Evolutionary conservation across 179 eudicot species (phyloP), one percentile per base, ranked within the genome.

Genomic region (Silene noctiflora): DNA sequence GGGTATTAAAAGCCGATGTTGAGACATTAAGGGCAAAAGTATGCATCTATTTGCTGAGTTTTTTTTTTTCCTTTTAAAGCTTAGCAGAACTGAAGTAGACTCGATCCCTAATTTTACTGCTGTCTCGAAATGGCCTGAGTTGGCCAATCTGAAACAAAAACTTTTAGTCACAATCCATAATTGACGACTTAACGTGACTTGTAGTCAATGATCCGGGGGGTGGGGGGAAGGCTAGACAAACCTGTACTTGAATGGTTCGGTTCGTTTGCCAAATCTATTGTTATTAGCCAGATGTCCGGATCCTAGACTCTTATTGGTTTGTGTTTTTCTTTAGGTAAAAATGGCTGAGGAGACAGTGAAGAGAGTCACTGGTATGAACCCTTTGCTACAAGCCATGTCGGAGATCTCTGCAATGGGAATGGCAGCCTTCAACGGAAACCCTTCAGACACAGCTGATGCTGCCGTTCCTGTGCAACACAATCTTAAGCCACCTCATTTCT

Each of bases 11-110:
- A 88, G 99, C 99, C 73, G 93, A 95, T 84, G 92, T 95, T 51
- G 99, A 95, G 82, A 95, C 99, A 19, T 73, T 95, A 72, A 86
- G 99, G 84, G 99, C 99, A 71, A 95, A 95, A 95, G 99, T 91
- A 82, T 63, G 58, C 65, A 53, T 55, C 72, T 62, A 44, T 66
- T 60, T 6, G 7, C 6, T n/a, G 46, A 61, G 33, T 35, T 27
- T 77, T 48, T 42, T 16, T n/a, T 68, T 35, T 20, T 31, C 13
- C 0, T 48, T 2, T 12, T 48, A 4, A 11, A 51, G 6, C 58
- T 51, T 12, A 1, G 19, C 58, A 51, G 2, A 27, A 27, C n/a
- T 1, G 58, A 14, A 51, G n/a, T 13, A 51, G 58, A 51, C n/a
- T 51, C 17, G 58, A 51, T 12, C 58, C 5, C 1, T 0, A 16